Evolutionary conservation across 1,284 basidiomycete genomes (phyloP), one percentile per base, ranked within the genome.

Genomic region (Athelia sp.): DNA sequence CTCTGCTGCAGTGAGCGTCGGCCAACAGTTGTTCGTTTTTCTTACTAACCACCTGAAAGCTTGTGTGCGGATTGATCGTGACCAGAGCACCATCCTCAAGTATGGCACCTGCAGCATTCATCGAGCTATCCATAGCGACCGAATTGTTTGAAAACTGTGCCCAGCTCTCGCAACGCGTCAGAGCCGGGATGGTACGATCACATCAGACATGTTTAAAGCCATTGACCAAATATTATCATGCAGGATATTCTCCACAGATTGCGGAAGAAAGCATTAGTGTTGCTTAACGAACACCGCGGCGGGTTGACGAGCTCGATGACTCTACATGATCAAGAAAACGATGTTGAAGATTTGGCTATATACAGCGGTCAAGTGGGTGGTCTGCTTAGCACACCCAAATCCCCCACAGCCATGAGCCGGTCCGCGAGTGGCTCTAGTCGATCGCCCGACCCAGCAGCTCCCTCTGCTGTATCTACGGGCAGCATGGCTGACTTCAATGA

Each of bases 371-470:
- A n/a, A n/a, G n/a, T n/a, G n/a, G n/a, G n/a, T n/a, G n/a, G n/a
- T n/a, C n/a, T n/a, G n/a, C n/a, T n/a, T n/a, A n/a, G n/a, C n/a
- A n/a, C n/a, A n/a, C n/a, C n/a, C n/a, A n/a, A n/a, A n/a, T n/a
- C n/a, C n/a, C n/a, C n/a, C 40, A 17, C n/a, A n/a, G n/a, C n/a
- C n/a, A n/a, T n/a, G n/a, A n/a, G n/a, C n/a, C n/a, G n/a, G n/a
- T n/a, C n/a, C n/a, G n/a, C 53, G 67, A 80, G 15, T 76, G 77
- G 8, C 78, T 80, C 24, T 82, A 80, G 47, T 77, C 77, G 19
- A 78, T 72, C 2, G 73, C 74, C 53, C 71, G 65, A 44, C 63
- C 66, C 22, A 29, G 61, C 74, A 3, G 46, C 74, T 32, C 54
- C 60, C 22, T 58, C 13, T 29, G 60, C 23, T 65, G 62, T 45